Evolutionary conservation across 2,329 filamentous ascomycete genomes (phyloP).

Genomic region (Clonostachys byssicola): DNA sequence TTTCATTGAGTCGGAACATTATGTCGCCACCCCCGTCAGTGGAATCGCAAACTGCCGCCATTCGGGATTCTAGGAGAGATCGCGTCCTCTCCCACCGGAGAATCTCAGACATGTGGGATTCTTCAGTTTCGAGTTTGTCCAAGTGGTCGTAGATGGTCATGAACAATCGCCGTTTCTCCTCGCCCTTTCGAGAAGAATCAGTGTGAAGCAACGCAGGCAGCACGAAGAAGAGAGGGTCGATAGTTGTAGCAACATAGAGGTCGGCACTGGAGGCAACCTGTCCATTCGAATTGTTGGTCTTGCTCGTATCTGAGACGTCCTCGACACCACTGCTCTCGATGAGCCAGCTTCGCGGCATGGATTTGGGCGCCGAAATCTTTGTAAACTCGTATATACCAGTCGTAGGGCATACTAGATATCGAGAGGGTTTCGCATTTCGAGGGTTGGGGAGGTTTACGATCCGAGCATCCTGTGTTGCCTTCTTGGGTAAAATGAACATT

Average conservation of each 20-base stretch:
- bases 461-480: slow-evolving; percentile 45
- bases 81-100: slow-evolving; percentile 43
- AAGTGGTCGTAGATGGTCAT: slow-evolving; percentile 69
- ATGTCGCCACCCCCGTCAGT: slow-evolving; percentile 79
- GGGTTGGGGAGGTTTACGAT: slow-evolving; percentile 59
- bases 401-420: slow-evolving; percentile 59
- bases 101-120: slow-evolving; percentile 55
- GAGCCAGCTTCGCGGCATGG: slow-evolving; percentile 58
- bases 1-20: slow-evolving; percentile 77
- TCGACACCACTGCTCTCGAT: slow-evolving; percentile 29
- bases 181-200: slow-evolving; percentile 30
- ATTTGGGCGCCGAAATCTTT: slow-evolving; percentile 46
- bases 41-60: slow-evolving; percentile 71
- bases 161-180: slow-evolving; percentile 57
- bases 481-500: slow-evolving; percentile 58
- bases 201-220: slow-evolving; percentile 63
- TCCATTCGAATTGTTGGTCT: slow-evolving; percentile 4
- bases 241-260: slow-evolving; percentile 76
- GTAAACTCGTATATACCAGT: slow-evolving; percentile 64
- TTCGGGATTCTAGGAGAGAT: slow-evolving; percentile 55
- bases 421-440: slow-evolving; percentile 45
- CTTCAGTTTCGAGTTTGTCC: slow-evolving; percentile 52
- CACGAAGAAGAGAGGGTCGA: slow-evolving; percentile 82
- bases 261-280: slow-evolving; percentile 61
- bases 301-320: slow-evolving; percentile 2